These are phyloP conservation scores for Eudorina sp. DNA, from an alignment of 139 green algal species.

Conservation along the genomic window DNA sequence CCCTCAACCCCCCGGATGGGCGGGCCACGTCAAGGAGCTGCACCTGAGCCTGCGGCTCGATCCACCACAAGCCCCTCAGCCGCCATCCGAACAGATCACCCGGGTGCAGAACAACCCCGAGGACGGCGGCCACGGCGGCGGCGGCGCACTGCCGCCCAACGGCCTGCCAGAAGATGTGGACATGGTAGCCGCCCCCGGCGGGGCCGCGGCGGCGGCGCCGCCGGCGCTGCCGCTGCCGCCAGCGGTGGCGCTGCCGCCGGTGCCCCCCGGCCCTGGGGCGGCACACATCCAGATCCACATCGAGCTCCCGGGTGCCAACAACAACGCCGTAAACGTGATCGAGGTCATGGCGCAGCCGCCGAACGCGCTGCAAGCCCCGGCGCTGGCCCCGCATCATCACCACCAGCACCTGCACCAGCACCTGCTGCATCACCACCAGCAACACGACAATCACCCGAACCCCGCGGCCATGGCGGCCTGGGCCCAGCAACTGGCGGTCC, in stretches of 20 bases:
- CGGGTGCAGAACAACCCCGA: not conserved
- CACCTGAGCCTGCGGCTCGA: not conserved
- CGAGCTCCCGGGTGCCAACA: not conserved
- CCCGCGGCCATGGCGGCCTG: not conserved
- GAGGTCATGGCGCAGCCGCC: not conserved
- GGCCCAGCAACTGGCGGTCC: constrained; percentile 6
- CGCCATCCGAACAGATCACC: not conserved
- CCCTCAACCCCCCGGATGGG: not conserved
- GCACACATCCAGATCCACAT: not conserved
- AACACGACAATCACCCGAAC: not conserved
- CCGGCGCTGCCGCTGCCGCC: not conserved
- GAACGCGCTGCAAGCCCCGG: not conserved
- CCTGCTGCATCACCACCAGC: not conserved
- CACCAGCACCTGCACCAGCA: not conserved
- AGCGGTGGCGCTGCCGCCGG: not conserved
- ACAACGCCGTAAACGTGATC: too few relatives aligned
- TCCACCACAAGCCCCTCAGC: not conserved
- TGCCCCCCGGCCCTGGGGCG: not conserved
- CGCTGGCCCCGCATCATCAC: not conserved
- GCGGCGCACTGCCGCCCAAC: not conserved
- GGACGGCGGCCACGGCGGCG: not conserved
- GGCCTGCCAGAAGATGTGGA: not conserved
- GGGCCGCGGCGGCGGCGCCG: not conserved
- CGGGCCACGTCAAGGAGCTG: not conserved
- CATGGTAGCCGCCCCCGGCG: not conserved